These are phyloP conservation scores for apple (Malus domestica) DNA, from an alignment of 306 rosid genomes.

Conservation along the genomic window DNA sequence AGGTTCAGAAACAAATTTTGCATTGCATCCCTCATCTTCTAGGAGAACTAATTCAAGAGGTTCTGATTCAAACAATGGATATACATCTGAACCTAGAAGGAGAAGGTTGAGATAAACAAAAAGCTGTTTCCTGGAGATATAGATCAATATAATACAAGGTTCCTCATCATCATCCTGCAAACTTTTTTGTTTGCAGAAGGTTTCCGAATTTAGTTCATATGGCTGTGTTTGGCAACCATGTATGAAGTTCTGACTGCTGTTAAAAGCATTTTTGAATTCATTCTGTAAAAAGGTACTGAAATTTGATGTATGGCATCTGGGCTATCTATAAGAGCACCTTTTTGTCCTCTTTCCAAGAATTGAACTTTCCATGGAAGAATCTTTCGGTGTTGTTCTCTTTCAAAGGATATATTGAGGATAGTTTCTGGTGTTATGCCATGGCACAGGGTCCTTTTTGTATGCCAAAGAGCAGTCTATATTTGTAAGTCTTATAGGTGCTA, in stretches of 20 bases:
- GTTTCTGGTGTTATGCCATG: neutral
- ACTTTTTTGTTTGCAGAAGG: neutral
- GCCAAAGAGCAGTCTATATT: neutral
- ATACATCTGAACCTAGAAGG: slow-evolving; percentile 40
- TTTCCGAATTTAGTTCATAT: neutral
- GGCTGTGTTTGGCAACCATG: neutral
- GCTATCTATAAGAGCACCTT: neutral
- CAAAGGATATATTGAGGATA: neutral
- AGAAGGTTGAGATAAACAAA: slow-evolving; percentile 60
- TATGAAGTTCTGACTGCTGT: neutral
- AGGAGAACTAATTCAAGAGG: slow-evolving; percentile 27
- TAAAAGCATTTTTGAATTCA: neutral
- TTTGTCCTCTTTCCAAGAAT: neutral
- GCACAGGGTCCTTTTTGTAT: no score
- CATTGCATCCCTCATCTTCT: slow-evolving; percentile 32
- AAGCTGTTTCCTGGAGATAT: slow-evolving; percentile 4
- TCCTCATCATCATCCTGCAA: neutral
- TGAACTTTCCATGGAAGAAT: neutral
- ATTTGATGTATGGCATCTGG: slow-evolving; percentile 1
- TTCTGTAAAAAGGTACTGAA: neutral
- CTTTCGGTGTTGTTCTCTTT: neutral
- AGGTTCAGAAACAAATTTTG: slow-evolving; percentile 20
- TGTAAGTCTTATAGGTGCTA: neutral
- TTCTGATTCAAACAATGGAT: slow-evolving; percentile 17
- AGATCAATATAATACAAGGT: slow-evolving; percentile 11